Percentiles rank a stretch among this genome's conserved stretches.
phyloP scores from a whole-genome alignment of 495 filamentous ascomycete species.

The Tetracladium marchalianum region DNA sequence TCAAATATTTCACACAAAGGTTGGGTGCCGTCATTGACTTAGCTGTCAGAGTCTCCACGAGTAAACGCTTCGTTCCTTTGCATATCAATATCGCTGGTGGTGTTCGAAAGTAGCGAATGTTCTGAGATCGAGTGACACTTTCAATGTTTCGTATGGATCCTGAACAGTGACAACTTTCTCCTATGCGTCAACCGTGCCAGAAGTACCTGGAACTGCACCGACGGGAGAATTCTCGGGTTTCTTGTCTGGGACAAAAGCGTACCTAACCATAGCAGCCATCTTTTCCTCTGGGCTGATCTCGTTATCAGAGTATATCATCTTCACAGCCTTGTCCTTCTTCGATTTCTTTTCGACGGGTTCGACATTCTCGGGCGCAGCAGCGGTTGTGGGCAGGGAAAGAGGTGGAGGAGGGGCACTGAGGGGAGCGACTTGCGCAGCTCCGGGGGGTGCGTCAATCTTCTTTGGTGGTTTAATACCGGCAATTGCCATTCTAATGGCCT shows the following conservation, averaged over 20 bases:
- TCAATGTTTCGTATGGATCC: too few relatives aligned
- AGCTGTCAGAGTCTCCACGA: too few relatives aligned
- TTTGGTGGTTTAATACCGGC: constrained; percentile 42
- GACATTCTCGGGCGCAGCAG: constrained; percentile 18
- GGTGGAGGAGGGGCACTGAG: constrained; percentile 7
- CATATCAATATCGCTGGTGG: too few relatives aligned
- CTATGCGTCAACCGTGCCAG: constrained; percentile 12
- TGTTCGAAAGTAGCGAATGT: too few relatives aligned
- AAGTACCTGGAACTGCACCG: constrained; percentile 13
- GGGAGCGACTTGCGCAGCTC: constrained; percentile 17
- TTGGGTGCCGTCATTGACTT: too few relatives aligned
- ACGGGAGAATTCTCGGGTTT: constrained; percentile 23
- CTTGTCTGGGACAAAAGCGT: constrained; percentile 53
- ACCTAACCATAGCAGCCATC: constrained; percentile 69
- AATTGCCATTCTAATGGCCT: constrained; percentile 48
- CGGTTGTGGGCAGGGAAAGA: constrained; percentile 23
- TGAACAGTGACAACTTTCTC: neutral
- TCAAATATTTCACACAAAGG: too few relatives aligned
- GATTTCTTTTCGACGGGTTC: constrained; percentile 48
- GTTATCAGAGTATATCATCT: constrained; percentile 70
- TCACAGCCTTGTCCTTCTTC: constrained; percentile 63
- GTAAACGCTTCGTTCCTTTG: too few relatives aligned
- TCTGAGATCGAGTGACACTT: too few relatives aligned
- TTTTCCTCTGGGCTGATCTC: constrained; percentile 79
- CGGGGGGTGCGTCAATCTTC: constrained; percentile 32